Conservation (phyloP, 805 yeast species). For the Sugiyamaella qingdaonensis region DNA sequence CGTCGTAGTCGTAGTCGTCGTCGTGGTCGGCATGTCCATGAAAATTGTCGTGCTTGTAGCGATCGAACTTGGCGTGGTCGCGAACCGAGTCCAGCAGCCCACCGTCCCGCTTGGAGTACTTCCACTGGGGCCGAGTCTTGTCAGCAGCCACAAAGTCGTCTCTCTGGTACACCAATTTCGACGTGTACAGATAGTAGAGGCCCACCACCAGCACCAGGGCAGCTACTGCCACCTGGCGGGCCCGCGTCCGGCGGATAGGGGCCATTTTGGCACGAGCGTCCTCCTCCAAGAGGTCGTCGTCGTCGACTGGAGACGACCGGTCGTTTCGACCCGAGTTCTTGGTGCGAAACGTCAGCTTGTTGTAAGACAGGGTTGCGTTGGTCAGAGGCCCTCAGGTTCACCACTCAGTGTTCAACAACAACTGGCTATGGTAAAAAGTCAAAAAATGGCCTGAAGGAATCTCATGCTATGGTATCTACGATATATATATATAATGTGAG, state of each 20-base stretch:
- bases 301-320: not conserved
- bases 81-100: not conserved
- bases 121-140: slow-evolving; percentile 3
- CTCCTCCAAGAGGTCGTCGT: too few relatives aligned
- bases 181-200: not conserved
- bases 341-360: slow-evolving; percentile 1
- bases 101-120: slow-evolving; percentile 5
- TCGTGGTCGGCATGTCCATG: slow-evolving; percentile 4
- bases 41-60: not conserved
- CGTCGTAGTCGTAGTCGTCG: slow-evolving; percentile 5
- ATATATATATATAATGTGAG: not conserved
- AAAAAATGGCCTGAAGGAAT: not conserved
- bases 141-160: slow-evolving; percentile 4
- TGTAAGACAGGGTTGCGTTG: not conserved
- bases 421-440: not conserved
- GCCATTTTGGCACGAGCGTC: not conserved
- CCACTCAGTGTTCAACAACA: too few relatives aligned
- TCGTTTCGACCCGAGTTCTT: not conserved
- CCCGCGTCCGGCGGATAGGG: slow-evolving; percentile 7
- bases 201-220: not conserved
- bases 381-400: too few relatives aligned
- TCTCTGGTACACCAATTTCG: not conserved
- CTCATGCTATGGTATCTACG: not conserved
- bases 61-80: not conserved
- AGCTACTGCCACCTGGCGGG: slow-evolving; percentile 5